Base-by-base conservation (phyloP, 2,329 filamentous ascomycete genomes). In the Cytospora piceicola region DNA sequence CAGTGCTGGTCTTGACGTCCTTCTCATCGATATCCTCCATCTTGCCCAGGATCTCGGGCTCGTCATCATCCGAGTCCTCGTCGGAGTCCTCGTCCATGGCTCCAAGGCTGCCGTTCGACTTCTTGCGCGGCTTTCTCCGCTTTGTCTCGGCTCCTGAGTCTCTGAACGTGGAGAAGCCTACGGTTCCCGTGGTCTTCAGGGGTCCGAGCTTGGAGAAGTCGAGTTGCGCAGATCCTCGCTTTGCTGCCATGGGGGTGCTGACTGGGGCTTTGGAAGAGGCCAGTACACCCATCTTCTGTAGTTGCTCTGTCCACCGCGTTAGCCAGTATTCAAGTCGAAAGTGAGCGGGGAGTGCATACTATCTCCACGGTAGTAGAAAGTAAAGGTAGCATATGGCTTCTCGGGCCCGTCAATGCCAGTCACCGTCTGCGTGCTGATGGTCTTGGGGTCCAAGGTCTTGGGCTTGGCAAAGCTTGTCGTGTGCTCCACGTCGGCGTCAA, bases 361-460 rank as follows among this genome's bases (percentile, higher is more conserved):
- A 76, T 97, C 92, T 76, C 95, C 95, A 68, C 95, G 88, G 77
- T 99, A 99, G 79, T 98, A 93, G 77, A 99, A 99, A 32, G 96
- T 98, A 77, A 99, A 99, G 11, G 92, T 90, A 4, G 95, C 95
- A 79, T 97, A 99, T 4, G 96, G 95, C 78, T 94, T 95, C 69
- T 98, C 94, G 24, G 94, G 93, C 0, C 93, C 92, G 76, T 99
- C 95, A 69, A 98, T 96, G 22, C 94, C 95, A 11, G 95, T 98
- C n/a, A 99, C 95, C 0, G 95, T 99, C 79, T 99, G 95, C 3
- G 95, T 99, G 75, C 94, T 98, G 75, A 99, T 99, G 2, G 93
- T 93, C 80, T 97, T 97, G 0, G 94, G 94, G 79, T 98, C 96
- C 61, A 97, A 83, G 1, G 93, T 91, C 83, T 97, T 98, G 17